A percentile compares a stretch with the other conserved stretches of the same genome.
Conservation (phyloP, 2,329 filamentous ascomycete species). For the Hypomyces rosellus region DNA sequence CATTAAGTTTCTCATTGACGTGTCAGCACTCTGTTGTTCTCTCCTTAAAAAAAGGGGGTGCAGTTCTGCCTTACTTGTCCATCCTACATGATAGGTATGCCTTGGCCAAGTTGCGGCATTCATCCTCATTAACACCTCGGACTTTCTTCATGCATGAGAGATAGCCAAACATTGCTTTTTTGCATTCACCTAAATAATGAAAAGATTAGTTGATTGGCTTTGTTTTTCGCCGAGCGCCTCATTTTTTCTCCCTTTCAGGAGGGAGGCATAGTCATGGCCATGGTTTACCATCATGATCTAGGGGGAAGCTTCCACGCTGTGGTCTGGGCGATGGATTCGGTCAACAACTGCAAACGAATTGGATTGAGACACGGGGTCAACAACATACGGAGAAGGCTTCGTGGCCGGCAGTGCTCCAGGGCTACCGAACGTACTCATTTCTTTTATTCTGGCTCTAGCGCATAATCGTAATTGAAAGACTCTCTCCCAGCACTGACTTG, state of each 20-base stretch:
- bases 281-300: constrained; percentile 72
- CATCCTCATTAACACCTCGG: constrained; percentile 76
- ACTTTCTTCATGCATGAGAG: constrained; percentile 80
- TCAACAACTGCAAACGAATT: constrained; percentile 4
- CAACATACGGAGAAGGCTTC: constrained; percentile 63
- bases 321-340: constrained; percentile 47
- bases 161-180: constrained; percentile 77
- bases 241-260: background rate
- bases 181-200: constrained; percentile 70
- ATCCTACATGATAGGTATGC: constrained; percentile 86
- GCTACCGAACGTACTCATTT: constrained; percentile 61
- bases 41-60: background rate
- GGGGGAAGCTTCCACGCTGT: constrained; percentile 89
- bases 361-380: background rate
- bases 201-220: background rate
- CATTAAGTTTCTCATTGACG: constrained; percentile 72
- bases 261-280: no score
- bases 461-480: no score
- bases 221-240: background rate
- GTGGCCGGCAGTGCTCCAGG: constrained; percentile 60
- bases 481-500: no score
- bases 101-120: constrained; percentile 82
- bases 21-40: constrained; percentile 1
- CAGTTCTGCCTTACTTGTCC: constrained; percentile 64
- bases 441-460: background rate